These are phyloP conservation scores for Ramalina intermedia DNA, from an alignment of 495 filamentous ascomycete genomes.

Conservation along the genomic window DNA sequence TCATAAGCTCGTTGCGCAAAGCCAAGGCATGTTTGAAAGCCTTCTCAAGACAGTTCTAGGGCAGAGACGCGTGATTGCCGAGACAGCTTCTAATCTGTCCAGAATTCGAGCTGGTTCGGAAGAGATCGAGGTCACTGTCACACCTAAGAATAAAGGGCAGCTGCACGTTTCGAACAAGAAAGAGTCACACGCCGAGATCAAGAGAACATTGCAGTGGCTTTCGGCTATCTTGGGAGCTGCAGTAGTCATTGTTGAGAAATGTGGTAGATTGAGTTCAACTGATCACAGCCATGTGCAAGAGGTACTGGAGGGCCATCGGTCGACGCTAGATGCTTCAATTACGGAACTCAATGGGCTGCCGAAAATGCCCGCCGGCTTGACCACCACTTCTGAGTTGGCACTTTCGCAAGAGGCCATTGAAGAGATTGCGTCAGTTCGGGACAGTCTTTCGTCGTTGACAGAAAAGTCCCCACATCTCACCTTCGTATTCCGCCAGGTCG, in stretches of 20 bases:
- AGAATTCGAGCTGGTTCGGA: too few species aligned
- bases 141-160: too few species aligned
- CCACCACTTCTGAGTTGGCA: slow-evolving; percentile 26
- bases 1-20: slow-evolving; percentile 57
- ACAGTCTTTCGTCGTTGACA: slow-evolving; percentile 27
- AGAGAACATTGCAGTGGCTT: slow-evolving; percentile 30
- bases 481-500: slow-evolving; percentile 48
- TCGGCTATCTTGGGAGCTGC: slow-evolving; percentile 33
- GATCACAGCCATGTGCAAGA: slow-evolving; percentile 29
- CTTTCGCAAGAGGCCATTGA: slow-evolving; percentile 28
- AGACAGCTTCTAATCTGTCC: slow-evolving; percentile 23
- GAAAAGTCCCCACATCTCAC: slow-evolving; percentile 40
- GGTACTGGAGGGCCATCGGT: slow-evolving; percentile 29
- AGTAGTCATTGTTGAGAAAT: slow-evolving; percentile 35
- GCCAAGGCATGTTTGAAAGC: slow-evolving; percentile 70
- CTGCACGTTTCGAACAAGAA: slow-evolving; percentile 9
- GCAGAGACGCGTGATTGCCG: slow-evolving; percentile 46
- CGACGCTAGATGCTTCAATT: slow-evolving; percentile 24
- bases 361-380: slow-evolving; percentile 37
- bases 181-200: slow-evolving; percentile 8
- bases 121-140: too few species aligned
- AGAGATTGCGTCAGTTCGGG: slow-evolving; percentile 29
- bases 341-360: slow-evolving; percentile 33
- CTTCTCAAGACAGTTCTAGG: slow-evolving; percentile 51
- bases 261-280: slow-evolving; percentile 42